phyloP scores from a whole-genome alignment of 1,284 basidiomycete species.

The Vanrija sp. region DNA sequence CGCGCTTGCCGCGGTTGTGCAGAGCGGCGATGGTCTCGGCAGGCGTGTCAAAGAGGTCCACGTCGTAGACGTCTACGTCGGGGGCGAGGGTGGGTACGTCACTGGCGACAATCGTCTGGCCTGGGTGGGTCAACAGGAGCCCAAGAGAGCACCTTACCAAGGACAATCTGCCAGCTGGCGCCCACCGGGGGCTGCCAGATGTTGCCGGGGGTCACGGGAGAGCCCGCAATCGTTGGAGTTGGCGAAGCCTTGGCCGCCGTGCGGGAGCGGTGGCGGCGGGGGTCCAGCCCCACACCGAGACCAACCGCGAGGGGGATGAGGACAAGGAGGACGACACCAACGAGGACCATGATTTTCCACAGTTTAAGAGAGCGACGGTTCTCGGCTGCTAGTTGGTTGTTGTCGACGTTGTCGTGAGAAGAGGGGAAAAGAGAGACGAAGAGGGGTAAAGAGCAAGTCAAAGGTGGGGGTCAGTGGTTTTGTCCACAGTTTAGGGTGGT shows the following conservation, averaged over 20 bases:
- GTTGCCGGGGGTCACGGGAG: background rate
- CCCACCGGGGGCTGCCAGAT: background rate
- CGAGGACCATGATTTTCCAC: constrained; percentile 3
- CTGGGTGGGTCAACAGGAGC: too few species aligned
- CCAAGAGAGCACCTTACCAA: background rate
- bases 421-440: too few species aligned
- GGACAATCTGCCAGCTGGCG: constrained; percentile 8
- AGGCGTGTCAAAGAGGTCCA: constrained; percentile 8
- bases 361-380: background rate
- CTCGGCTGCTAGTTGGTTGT: too few species aligned
- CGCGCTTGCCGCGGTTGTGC: constrained; percentile 33
- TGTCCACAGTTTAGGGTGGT: too few species aligned
- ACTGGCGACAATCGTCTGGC: background rate
- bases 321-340: constrained; percentile 4
- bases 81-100: background rate
- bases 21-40: constrained; percentile 2
- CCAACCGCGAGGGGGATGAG: constrained; percentile 4
- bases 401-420: too few species aligned
- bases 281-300: too few species aligned
- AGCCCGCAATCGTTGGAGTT: too few species aligned
- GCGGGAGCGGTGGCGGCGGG: too few species aligned
- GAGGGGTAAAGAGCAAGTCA: too few species aligned
- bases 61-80: constrained; percentile 5
- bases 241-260: too few species aligned
- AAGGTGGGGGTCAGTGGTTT: too few species aligned